Evolutionary conservation across 1,139 yeast genomes (phyloP).

Genomic region (Meyerozyma athensensis): DNA sequence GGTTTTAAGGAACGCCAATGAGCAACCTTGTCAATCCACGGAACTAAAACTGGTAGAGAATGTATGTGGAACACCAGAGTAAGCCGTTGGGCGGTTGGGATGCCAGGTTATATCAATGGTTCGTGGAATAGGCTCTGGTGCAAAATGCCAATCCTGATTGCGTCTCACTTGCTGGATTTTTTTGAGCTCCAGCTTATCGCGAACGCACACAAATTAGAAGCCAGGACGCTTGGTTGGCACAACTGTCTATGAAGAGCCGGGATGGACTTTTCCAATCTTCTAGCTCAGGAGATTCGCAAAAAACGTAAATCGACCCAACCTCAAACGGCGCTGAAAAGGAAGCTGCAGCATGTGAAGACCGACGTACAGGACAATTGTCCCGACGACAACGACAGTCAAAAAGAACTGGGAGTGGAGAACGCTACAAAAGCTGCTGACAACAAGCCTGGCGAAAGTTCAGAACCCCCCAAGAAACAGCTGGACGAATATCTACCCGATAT

Average conservation of each 20-base stretch:
- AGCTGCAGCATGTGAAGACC: background rate
- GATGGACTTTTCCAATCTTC: conserved; percentile 31
- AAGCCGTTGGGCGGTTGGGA: too few species aligned
- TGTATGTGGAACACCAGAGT: too few species aligned
- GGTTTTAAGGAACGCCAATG: too few species aligned
- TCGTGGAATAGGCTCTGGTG: too few species aligned
- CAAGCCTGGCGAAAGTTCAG: too few species aligned
- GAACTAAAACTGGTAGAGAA: too few species aligned
- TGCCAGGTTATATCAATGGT: too few species aligned
- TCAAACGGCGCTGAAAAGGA: background rate
- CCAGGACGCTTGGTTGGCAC: background rate
- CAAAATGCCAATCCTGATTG: conserved; percentile 1
- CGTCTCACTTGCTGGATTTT: background rate
- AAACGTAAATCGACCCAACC: conserved; percentile 19
- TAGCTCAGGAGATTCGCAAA: conserved; percentile 33
- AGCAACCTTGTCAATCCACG: too few species aligned
- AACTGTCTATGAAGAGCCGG: background rate
- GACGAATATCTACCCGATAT: conserved; percentile 16
- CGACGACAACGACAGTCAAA: conserved; percentile 4
- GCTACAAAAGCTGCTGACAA: conserved; percentile 5
- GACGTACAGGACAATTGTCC: background rate
- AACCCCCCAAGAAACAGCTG: conserved; percentile 10
- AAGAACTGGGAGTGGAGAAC: conserved; percentile 6
- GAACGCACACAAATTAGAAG: conserved; percentile 2
- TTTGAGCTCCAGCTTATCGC: conserved; percentile 2